Percentiles rank a stretch among this genome's conserved stretches.
Conservation (phyloP, 257 asterid genomes). For the Solanum paucissectum region DNA sequence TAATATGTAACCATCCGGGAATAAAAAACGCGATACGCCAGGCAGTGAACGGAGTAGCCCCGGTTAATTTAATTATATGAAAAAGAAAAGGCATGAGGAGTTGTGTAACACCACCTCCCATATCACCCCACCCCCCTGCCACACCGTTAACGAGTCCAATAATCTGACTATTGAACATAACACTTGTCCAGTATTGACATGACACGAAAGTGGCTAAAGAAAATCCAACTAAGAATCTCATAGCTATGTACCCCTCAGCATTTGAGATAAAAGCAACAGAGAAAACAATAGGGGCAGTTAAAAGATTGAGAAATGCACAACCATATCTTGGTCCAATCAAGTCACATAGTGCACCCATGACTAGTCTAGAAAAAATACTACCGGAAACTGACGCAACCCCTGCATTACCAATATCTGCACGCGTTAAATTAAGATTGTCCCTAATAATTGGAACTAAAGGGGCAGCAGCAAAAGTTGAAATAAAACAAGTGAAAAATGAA, state of each 20-base stretch:
- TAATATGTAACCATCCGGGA: constrained; percentile 46
- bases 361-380: constrained; percentile 49
- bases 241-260: constrained; percentile 33
- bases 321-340: constrained; percentile 46
- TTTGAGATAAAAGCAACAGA: constrained; percentile 30
- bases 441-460: constrained; percentile 61
- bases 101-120: constrained; percentile 56
- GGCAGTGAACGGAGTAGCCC: constrained; percentile 43
- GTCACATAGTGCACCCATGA: constrained; percentile 59
- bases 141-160: constrained; percentile 46
- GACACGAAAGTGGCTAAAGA: constrained; percentile 52
- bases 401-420: constrained; percentile 51
- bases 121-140: constrained; percentile 57
- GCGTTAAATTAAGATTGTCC: constrained; percentile 38
- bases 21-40: constrained; percentile 55
- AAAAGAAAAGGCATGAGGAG: constrained; percentile 47
- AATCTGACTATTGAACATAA: constrained; percentile 37
- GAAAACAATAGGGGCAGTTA: constrained; percentile 46
- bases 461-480: constrained; percentile 60
- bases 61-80: constrained; percentile 12
- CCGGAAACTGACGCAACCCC: constrained; percentile 61
- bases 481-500: constrained; percentile 56
- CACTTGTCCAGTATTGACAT: constrained; percentile 51
- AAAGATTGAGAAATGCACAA: constrained; percentile 41
- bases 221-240: constrained; percentile 51